phyloP scores from a whole-genome alignment of 2,329 filamentous ascomycete species.

The Tricladium varicosporioides region DNA sequence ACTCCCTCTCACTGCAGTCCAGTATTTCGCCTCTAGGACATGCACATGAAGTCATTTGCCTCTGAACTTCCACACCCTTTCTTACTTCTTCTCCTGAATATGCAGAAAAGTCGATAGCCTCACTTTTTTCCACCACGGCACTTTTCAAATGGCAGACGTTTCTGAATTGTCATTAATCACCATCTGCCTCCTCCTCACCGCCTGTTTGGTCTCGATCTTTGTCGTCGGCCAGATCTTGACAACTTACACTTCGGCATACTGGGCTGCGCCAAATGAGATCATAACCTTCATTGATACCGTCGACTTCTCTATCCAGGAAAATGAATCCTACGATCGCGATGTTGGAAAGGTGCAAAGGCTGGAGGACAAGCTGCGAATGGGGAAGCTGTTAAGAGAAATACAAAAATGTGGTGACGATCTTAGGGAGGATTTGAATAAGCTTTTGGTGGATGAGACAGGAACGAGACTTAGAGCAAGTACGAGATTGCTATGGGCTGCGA shows the following conservation, averaged over 20 bases:
- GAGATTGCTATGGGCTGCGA: constrained; percentile 57
- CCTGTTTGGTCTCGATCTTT: constrained; percentile 53
- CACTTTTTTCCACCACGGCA: constrained; percentile 1
- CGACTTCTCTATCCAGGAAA: constrained; percentile 59
- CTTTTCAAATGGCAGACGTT: constrained; percentile 27
- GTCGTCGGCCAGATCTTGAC: constrained; percentile 52
- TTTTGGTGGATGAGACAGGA: constrained; percentile 48
- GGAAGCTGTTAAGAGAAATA: constrained; percentile 58
- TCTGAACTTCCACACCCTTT: neutral
- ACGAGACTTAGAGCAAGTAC: constrained; percentile 46
- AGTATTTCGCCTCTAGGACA: no score
- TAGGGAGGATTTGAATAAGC: constrained; percentile 55
- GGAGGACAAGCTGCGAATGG: constrained; percentile 61
- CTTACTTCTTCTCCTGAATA: constrained; percentile 5
- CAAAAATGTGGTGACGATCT: constrained; percentile 59
- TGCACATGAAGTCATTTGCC: no score
- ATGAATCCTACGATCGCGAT: constrained; percentile 62
- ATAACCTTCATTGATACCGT: constrained; percentile 56
- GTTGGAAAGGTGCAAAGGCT: constrained; percentile 55
- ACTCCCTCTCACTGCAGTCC: no score
- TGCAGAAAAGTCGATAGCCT: constrained; percentile 18
- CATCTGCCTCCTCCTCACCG: constrained; percentile 56
- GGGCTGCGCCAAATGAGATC: constrained; percentile 57
- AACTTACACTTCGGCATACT: constrained; percentile 54
- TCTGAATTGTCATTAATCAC: constrained; percentile 33